These are phyloP conservation scores for Rhododendron kiyosumense DNA, from an alignment of 148 eudicot genomes.

Conservation along the genomic window DNA sequence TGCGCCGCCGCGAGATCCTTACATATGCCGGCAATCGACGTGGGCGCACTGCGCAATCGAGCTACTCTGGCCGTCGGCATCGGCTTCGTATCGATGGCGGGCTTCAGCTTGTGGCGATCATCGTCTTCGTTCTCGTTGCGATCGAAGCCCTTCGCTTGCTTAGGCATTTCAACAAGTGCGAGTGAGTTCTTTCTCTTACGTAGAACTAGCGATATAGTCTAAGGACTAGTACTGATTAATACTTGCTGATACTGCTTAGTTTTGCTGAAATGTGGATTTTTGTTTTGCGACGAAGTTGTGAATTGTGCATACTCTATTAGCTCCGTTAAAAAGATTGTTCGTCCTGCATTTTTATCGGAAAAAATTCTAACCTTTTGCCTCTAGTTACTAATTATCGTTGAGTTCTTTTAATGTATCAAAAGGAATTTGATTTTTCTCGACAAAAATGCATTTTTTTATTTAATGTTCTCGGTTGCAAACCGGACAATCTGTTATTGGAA, in stretches of 20 bases:
- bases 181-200: slow-evolving; percentile 21
- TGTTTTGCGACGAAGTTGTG: not conserved
- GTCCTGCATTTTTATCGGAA: not conserved
- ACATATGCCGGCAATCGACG: slow-evolving; percentile 44
- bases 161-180: slow-evolving; percentile 47
- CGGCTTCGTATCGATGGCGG: slow-evolving; percentile 49
- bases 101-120: slow-evolving; percentile 33
- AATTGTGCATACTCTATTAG: not conserved
- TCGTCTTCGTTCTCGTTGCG: slow-evolving; percentile 14
- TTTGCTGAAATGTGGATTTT: not conserved
- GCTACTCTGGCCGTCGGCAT: slow-evolving; percentile 48
- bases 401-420: not conserved
- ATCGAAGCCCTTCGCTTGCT: slow-evolving; percentile 50
- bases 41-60: slow-evolving; percentile 32
- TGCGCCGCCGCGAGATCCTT: slow-evolving; percentile 47
- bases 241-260: not conserved
- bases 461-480: not conserved
- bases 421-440: not conserved
- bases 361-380: not conserved
- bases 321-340: not conserved
- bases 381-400: not conserved
- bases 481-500: not conserved
- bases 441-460: not conserved
- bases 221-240: not conserved
- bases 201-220: not conserved